Evolutionary conservation across 2,329 filamentous ascomycete genomes (phyloP).

Genomic region (Clarireedia sp.): DNA sequence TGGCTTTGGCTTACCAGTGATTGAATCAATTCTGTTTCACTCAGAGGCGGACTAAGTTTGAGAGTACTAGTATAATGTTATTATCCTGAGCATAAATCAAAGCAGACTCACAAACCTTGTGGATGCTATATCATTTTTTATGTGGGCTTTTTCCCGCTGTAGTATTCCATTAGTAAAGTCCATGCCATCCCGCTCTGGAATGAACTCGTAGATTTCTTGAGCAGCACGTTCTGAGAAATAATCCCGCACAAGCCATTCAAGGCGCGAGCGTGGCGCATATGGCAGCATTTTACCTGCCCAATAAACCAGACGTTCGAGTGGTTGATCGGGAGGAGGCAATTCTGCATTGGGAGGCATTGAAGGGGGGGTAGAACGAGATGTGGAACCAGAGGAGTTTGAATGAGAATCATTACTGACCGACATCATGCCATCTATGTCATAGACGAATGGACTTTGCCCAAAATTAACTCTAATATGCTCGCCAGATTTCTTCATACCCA

Average conservation of each 20-base stretch:
- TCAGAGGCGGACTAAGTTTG: conserved; percentile 48
- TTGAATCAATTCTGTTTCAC: conserved; percentile 74
- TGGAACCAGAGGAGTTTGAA: not conserved
- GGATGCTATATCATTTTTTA: conserved; percentile 42
- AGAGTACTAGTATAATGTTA: conserved; percentile 29
- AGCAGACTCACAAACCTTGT: conserved; percentile 32
- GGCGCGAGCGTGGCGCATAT: no score
- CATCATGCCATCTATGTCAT: conserved; percentile 84
- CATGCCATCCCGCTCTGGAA: no score
- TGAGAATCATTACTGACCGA: conserved; percentile 44
- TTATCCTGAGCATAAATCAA: not conserved
- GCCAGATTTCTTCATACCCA: conserved; percentile 58
- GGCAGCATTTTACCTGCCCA: no score
- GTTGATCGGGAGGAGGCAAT: no score
- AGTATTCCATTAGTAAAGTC: not conserved
- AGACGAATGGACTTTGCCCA: conserved; percentile 71
- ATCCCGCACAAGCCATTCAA: no score
- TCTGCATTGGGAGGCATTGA: no score
- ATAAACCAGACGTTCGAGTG: no score
- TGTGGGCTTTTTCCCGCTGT: conserved; percentile 25
- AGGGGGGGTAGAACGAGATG: no score
- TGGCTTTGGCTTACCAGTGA: conserved; percentile 49
- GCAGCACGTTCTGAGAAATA: no score
- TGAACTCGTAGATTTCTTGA: no score
- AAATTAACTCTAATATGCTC: conserved; percentile 59